Base-by-base conservation (phyloP, 495 filamentous ascomycete genomes). In the Hypoxylon trugodes region DNA sequence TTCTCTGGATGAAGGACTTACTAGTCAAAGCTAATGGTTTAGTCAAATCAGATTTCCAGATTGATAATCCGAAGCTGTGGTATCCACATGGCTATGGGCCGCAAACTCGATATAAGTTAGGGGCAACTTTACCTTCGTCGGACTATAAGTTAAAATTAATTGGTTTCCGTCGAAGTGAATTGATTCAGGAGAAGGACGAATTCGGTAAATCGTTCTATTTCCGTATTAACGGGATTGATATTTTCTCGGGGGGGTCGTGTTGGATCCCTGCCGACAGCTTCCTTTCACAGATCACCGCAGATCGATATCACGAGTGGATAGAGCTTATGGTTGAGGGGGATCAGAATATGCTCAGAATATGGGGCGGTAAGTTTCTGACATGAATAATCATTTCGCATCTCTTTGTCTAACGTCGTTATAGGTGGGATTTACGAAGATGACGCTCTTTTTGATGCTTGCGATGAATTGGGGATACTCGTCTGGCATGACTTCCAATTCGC, bases 401-500 rank as follows among this genome's bases (percentile, higher is more conserved):
- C 72, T 52, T 89, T 87, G 12, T 86, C 79, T 92, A 18, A 86
- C 15, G 25, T 13, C 12, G 5, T 3, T 16, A 19, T 21, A 68
- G 65, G 90, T 24, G 91, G 90, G 12, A 89, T 90, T 45, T 93
- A 89, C 72, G 90, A 92, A 61, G 83, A 90, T 28, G 81, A 90
- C 43, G 74, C 78, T 7, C 91, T 95, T 71, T 93, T 91, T 71
- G 84, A 90, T 25, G 80, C 84, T 6, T 92, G 89, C 61, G 89
- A 93, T 56, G 85, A 91, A 63, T 76, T 91, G 10, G 89, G 89
- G 7, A 78, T 95, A 18, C 73, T 93, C 50, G 84, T 93, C 26
- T 95, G 91, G 91, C 90, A 92, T 67, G 91, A 95, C 65, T 93
- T 93, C 66, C 86, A 88, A 74, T 92, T 92, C 61, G 89, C 84